phyloP scores from a whole-genome alignment of 2,329 filamentous ascomycete genomes.

The Hawksworthiomyces lignivorus region DNA sequence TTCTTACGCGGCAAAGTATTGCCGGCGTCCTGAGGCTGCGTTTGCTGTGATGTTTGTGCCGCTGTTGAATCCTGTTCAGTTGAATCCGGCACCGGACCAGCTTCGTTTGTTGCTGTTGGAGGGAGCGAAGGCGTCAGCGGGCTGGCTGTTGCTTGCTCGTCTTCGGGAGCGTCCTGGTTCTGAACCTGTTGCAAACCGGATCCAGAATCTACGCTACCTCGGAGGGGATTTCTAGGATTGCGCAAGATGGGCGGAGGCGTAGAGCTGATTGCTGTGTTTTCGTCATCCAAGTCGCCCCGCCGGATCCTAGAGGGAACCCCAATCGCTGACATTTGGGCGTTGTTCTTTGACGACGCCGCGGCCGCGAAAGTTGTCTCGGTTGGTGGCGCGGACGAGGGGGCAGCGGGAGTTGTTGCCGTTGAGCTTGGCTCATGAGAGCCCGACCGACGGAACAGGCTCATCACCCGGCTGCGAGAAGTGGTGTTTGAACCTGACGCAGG shows the following conservation, averaged over 20 bases:
- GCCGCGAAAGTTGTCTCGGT: slow-evolving; percentile 16
- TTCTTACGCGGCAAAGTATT: slow-evolving; percentile 16
- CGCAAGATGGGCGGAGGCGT: slow-evolving; percentile 51
- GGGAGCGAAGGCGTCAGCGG: too few species aligned
- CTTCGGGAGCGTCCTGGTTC: background rate
- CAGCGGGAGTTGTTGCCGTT: slow-evolving; percentile 14
- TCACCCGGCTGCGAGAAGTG: slow-evolving; percentile 32
- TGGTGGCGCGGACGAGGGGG: slow-evolving; percentile 18
- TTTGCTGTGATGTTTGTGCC: background rate
- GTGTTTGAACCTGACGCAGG: slow-evolving; percentile 36
- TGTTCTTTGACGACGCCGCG: slow-evolving; percentile 8
- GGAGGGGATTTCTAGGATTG: slow-evolving; percentile 22
- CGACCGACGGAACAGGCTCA: slow-evolving; percentile 47
- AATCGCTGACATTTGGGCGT: slow-evolving; percentile 17
- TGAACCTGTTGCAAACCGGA: too few species aligned
- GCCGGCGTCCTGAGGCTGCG: slow-evolving; percentile 5
- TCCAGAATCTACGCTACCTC: slow-evolving; percentile 11
- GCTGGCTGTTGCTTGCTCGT: too few species aligned
- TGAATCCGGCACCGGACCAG: background rate
- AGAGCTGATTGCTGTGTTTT: slow-evolving; percentile 29
- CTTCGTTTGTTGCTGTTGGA: background rate
- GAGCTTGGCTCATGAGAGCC: slow-evolving; percentile 25
- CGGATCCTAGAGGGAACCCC: slow-evolving; percentile 34
- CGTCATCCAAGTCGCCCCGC: slow-evolving; percentile 31
- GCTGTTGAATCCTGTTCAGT: background rate